These are phyloP conservation scores for Neurospora sp. DNA, from an alignment of 2,329 filamentous ascomycete species.

Conservation along the genomic window DNA sequence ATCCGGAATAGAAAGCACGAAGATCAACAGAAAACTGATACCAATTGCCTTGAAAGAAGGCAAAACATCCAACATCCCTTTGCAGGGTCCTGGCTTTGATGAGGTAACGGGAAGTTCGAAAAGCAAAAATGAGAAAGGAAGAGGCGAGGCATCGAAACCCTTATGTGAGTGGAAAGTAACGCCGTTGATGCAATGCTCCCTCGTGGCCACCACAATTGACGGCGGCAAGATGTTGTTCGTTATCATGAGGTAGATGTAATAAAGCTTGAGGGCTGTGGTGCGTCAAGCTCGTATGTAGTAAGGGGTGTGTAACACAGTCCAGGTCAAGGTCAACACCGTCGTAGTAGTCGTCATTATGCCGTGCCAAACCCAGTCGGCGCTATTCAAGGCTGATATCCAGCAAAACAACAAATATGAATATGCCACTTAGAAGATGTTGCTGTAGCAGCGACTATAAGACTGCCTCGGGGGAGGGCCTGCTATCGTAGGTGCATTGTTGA, in stretches of 20 bases:
- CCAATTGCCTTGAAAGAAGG: neutral
- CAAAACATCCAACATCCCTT: neutral
- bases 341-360: neutral
- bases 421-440: conserved; percentile 16
- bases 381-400: conserved; percentile 2
- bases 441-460: conserved; percentile 27
- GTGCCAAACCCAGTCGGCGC: neutral
- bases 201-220: neutral
- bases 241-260: neutral
- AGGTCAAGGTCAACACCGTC: neutral
- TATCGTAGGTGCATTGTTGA: conserved; percentile 21
- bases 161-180: neutral
- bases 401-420: conserved; percentile 4
- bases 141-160: neutral
- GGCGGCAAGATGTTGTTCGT: neutral
- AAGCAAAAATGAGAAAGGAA: neutral
- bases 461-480: conserved; percentile 25
- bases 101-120: neutral
- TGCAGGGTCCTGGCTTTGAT: neutral
- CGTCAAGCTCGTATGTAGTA: neutral
- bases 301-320: neutral
- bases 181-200: neutral
- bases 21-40: neutral
- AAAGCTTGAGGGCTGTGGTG: no score
- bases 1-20: neutral